These are phyloP conservation scores for Naumovozyma baii DNA, from an alignment of 805 yeast genomes.

Conservation along the genomic window DNA sequence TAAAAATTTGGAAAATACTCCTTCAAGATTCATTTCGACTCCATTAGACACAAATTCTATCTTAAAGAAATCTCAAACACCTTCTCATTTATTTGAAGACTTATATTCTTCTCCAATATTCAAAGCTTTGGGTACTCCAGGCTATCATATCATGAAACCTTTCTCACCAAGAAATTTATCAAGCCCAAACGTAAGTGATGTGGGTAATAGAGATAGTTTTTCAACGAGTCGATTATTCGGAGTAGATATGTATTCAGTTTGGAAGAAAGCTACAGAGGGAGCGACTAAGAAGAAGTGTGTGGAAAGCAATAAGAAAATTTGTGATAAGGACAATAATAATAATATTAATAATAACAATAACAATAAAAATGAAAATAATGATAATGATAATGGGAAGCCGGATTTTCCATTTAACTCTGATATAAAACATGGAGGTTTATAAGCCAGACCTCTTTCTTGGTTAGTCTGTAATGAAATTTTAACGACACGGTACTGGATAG, in stretches of 20 bases:
- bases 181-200: conserved; percentile 7
- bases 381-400: conserved; percentile 4
- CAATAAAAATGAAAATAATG: neutral
- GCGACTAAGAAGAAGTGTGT: neutral
- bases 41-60: conserved; percentile 18
- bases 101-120: conserved; percentile 27
- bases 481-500: neutral
- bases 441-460: no score
- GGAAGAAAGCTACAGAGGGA: conserved; percentile 26
- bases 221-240: conserved; percentile 27
- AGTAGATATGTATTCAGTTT: conserved; percentile 29
- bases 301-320: neutral
- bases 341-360: neutral
- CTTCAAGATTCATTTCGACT: conserved; percentile 15
- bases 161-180: conserved; percentile 13
- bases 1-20: conserved; percentile 17
- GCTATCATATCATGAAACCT: conserved; percentile 5
- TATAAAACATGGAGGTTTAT: neutral
- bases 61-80: conserved; percentile 28
- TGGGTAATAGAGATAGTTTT: conserved; percentile 14
- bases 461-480: neutral
- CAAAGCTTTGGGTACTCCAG: conserved; percentile 17
- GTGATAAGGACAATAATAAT: neutral
- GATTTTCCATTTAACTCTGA: conserved; percentile 8
- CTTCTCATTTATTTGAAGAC: conserved; percentile 28